Conservation (phyloP, 2,329 filamentous ascomycete species). For the Calonectria montana region DNA sequence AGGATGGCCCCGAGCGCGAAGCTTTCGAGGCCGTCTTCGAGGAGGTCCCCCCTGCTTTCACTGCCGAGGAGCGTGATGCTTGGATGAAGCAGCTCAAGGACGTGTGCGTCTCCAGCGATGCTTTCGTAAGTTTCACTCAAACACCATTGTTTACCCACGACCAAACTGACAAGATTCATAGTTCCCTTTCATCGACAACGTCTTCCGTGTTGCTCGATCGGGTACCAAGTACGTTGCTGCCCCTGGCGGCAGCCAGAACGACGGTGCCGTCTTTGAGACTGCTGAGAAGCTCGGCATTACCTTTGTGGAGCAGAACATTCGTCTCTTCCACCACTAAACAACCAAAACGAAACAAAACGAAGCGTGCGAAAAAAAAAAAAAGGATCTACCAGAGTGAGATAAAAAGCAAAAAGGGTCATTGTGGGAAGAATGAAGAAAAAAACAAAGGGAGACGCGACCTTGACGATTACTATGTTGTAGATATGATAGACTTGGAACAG, state of each 20-base stretch:
- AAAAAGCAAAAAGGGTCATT: not conserved
- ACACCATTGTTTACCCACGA: not conserved
- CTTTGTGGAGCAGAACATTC: conserved; percentile 94
- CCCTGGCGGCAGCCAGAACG: conserved; percentile 90
- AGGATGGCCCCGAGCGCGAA: conserved; percentile 83
- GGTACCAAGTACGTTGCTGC: conserved; percentile 97
- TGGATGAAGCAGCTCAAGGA: conserved; percentile 87
- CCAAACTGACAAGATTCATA: conserved; percentile 50
- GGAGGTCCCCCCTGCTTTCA: conserved; percentile 85
- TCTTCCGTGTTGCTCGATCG: conserved; percentile 89
- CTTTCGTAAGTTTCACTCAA: conserved; percentile 79
- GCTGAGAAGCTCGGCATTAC: conserved; percentile 75
- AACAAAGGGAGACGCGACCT: conserved; percentile 1
- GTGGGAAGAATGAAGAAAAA: not conserved
- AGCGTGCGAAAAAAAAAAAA: not conserved
- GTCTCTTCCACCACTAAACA: conserved; percentile 91
- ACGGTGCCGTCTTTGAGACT: conserved; percentile 83
- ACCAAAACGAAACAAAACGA: not conserved
- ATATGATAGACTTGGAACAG: conserved; percentile 40
- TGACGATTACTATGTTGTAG: conserved; percentile 31
- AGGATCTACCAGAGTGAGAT: not conserved
- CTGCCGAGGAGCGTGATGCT: conserved; percentile 82
- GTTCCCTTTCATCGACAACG: conserved; percentile 99
- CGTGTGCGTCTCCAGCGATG: conserved; percentile 92
- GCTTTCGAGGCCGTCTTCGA: conserved; percentile 92